Base-by-base conservation (phyloP, 805 yeast species). In the Ogataea chonburiensis region DNA sequence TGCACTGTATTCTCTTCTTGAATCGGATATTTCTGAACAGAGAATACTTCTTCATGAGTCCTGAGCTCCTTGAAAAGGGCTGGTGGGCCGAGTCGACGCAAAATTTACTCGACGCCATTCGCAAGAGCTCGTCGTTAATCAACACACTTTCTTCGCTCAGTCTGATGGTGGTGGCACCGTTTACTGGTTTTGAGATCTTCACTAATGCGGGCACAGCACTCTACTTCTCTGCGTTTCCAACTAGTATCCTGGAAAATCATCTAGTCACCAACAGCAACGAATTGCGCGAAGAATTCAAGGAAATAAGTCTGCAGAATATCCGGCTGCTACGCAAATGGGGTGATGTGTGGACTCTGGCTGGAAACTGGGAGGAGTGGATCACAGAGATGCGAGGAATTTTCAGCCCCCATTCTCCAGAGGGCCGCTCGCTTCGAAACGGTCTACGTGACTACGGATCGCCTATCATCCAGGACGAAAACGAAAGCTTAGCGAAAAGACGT, bases 141-240 rank as follows among this genome's bases (percentile, higher is more conserved):
- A 38, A 40, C 11, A 44, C 46, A 2, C 42, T 63, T 17, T 43
- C 55, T 3, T 44, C 44, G 2, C 38, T 46, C 5, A 46, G 53
- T 28, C 38, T 49, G 28, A 59, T 64, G 61, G 61, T 62, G 4
- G 47, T 59, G 17, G 65, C 67, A 1, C 68, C 68, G 5, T 64
- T 63, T 37, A 62, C 68, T 4, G 64, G 65, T 6, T 62, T 64
- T 37, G 60, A 64, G 40, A 52, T 62, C 5, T 64, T 61, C 46
- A 62, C 69, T 2, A 48, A 55, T 18, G 61, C 65, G 3, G 63
- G 61, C 14, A 63, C 67, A 1, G 48, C 62, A 17, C 47, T 62
- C 20, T 62, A 59, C 21, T 47, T 63, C 19, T 41, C 58, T 15
- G 52, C 60, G 0, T 57, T 60, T 38, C 61, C 67, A 1, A 28